Conservation (phyloP, 2,329 filamentous ascomycete genomes). For the Epichloe hybrida region DNA sequence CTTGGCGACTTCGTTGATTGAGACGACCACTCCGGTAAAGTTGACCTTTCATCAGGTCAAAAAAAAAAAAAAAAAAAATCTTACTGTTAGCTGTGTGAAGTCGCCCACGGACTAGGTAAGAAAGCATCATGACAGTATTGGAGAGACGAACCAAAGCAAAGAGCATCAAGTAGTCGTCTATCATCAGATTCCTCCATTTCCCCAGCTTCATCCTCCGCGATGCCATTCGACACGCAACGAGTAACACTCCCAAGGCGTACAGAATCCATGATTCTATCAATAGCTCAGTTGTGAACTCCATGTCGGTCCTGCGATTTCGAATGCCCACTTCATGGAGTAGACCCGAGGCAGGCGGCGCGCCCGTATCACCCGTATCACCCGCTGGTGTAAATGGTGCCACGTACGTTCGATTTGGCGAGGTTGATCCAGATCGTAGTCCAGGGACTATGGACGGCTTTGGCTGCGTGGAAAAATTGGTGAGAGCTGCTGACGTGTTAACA, state of each 20-base stretch:
- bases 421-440: too few species aligned
- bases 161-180: conserved; percentile 45
- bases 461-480: too few species aligned
- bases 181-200: conserved; percentile 31
- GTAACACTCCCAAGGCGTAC: conserved; percentile 13
- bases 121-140: too few species aligned
- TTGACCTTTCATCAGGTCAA: conserved; percentile 2
- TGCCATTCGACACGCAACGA: conserved; percentile 14
- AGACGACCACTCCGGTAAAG: conserved; percentile 26
- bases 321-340: neutral
- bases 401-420: too few species aligned
- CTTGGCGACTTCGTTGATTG: conserved; percentile 27
- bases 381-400: too few species aligned
- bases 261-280: conserved; percentile 19
- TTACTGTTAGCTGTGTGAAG: neutral
- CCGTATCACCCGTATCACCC: neutral
- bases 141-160: conserved; percentile 26
- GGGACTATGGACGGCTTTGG: too few species aligned
- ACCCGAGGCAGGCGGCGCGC: neutral
- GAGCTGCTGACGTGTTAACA: too few species aligned
- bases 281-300: conserved; percentile 14
- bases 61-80: neutral
- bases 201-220: conserved; percentile 26
- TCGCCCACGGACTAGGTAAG: neutral
- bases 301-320: conserved; percentile 2